Conservation (phyloP, 2,329 filamentous ascomycete genomes). For the Lecanoromycetidae sp. region DNA sequence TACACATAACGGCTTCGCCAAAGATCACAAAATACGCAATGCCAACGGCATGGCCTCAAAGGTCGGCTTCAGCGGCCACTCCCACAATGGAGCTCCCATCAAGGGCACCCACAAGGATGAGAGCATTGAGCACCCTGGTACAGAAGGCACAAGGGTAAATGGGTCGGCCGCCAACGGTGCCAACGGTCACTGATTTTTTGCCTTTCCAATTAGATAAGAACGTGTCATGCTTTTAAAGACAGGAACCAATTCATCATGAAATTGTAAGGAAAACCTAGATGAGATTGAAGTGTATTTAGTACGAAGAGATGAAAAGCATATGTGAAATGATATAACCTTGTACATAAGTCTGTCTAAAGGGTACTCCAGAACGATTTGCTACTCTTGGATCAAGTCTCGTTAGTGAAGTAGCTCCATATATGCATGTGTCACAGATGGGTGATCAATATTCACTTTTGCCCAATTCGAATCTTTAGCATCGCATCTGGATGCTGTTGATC, state of each 20-base stretch:
- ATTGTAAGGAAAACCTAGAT: background rate
- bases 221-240: conserved; percentile 8
- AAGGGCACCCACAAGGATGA: conserved; percentile 30
- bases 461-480: too few relatives aligned
- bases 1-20: conserved; percentile 49
- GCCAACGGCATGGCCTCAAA: conserved; percentile 40
- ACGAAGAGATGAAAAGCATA: background rate
- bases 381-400: background rate
- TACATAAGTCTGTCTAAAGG: background rate
- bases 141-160: conserved; percentile 19
- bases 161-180: conserved; percentile 12
- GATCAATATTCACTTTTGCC: too few relatives aligned
- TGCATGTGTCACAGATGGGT: too few relatives aligned
- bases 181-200: conserved; percentile 13
- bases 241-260: conserved; percentile 14
- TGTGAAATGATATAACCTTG: background rate
- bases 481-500: too few relatives aligned
- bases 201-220: conserved; percentile 10
- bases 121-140: conserved; percentile 11
- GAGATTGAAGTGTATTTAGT: background rate
- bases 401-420: too few relatives aligned
- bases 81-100: conserved; percentile 39
- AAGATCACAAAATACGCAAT: conserved; percentile 32
- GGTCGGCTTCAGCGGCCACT: conserved; percentile 23
- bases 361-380: too few relatives aligned